phyloP scores from a whole-genome alignment of 768 basidiomycete genomes.

The Psilocybe subaeruginosa region DNA sequence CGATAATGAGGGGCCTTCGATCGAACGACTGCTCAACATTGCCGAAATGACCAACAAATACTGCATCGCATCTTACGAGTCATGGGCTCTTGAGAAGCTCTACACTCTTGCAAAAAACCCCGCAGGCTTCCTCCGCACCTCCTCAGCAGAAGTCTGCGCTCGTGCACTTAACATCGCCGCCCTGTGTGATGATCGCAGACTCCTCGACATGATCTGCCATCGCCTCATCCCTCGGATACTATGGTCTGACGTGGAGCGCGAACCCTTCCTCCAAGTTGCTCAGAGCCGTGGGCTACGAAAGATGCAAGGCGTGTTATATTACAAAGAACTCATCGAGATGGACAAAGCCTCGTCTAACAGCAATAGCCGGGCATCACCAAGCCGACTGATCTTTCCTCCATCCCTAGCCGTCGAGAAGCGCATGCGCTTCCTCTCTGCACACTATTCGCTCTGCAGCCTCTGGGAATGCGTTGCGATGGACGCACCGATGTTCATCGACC shows the following conservation, averaged over 20 bases:
- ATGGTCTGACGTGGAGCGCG: conserved; percentile 54
- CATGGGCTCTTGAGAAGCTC: conserved; percentile 45
- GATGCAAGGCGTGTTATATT: conserved; percentile 57
- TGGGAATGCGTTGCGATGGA: conserved; percentile 56
- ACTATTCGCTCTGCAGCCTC: conserved; percentile 51
- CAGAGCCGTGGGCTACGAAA: conserved; percentile 37
- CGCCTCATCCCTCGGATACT: conserved; percentile 54
- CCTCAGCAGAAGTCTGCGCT: conserved; percentile 38
- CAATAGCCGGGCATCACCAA: conserved; percentile 29
- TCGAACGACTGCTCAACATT: conserved; percentile 50
- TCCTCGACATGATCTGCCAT: conserved; percentile 50
- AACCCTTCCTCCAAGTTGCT: conserved; percentile 51
- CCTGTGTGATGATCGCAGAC: conserved; percentile 45
- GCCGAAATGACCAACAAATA: conserved; percentile 52
- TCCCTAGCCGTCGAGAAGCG: conserved; percentile 37
- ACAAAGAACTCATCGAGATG: conserved; percentile 45
- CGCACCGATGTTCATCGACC: conserved; percentile 45
- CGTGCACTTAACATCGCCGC: conserved; percentile 56
- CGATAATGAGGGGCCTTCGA: conserved; percentile 23
- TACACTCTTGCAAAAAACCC: conserved; percentile 36
- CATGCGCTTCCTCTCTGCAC: conserved; percentile 58
- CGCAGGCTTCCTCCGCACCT: conserved; percentile 31
- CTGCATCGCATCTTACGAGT: conserved; percentile 44
- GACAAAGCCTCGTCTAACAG: conserved; percentile 34
- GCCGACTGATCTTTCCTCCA: conserved; percentile 30